Base-by-base conservation (phyloP, 2,329 filamentous ascomycete genomes). In the Peltaster fructicola region DNA sequence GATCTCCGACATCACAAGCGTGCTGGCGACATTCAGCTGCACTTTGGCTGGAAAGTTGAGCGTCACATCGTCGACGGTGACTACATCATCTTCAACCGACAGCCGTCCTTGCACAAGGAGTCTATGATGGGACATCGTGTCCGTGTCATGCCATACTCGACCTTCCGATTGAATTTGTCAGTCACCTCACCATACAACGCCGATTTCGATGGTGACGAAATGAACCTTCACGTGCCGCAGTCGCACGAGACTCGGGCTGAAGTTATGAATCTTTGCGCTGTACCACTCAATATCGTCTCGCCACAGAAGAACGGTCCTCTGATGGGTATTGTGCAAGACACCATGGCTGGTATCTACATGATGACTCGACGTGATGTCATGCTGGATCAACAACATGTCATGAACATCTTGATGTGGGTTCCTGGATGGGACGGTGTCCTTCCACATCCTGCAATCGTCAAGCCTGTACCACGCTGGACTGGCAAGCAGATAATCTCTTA, bases 81-180 rank as follows among this genome's bases (percentile, higher is more conserved):
- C 53, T 90, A 81, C 38, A 95, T 99, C 55, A 84, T 98, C 46
- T 99, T 99, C 70, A 99, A 98, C 53, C 88, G 88, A 64, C 88
- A 99, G 50, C 88, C 88, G 1, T 99, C 88, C 17, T 63, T 99
- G 44, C 88, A 99, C 65, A 99, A 99, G 55, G 88, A 98, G 50
- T 98, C 88, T 32, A 99, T 98, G 88, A 98, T 98, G 90, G 88
- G 81, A 53, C 88, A 99, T 55, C 73, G 81, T 41, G 88, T 98
- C 35, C 75, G 76, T 32, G 88, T 99, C 32, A 95, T 98, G 84
- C 88, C 88, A 3, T 98, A 92, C 53, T 98, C 88, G 5, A 99
- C 88, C 2, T 99, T 99, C 63, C 75, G 88, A 35, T 67, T 99
- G 22, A 99, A 99, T 46, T 55, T 98, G 39, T 98, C 88, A 1